Percentiles rank a stretch among this genome's conserved stretches.
These are phyloP conservation scores for Porphyrellus cyaneotinctus DNA, from an alignment of 768 basidiomycete genomes.

Conservation along the genomic window DNA sequence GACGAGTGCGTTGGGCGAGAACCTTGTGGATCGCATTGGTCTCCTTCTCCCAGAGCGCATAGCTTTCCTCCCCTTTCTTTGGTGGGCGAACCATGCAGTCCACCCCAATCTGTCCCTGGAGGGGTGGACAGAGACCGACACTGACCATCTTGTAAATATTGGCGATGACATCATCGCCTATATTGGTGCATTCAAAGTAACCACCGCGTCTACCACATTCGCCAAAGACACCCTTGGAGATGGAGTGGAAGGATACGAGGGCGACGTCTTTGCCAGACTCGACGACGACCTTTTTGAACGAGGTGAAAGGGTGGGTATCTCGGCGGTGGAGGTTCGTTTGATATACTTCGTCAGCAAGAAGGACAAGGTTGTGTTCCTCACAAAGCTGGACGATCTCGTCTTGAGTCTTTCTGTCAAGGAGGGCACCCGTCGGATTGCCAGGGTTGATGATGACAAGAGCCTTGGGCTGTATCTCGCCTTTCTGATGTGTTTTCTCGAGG, in stretches of 20 bases:
- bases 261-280: slow-evolving; percentile 58
- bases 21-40: slow-evolving; percentile 75
- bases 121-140: slow-evolving; percentile 84
- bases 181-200: slow-evolving; percentile 90
- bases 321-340: slow-evolving; percentile 83
- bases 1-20: slow-evolving; percentile 61
- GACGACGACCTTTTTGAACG: slow-evolving; percentile 88
- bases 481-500: slow-evolving; percentile 57
- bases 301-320: slow-evolving; percentile 71
- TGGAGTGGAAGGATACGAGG: slow-evolving; percentile 94
- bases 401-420: slow-evolving; percentile 72
- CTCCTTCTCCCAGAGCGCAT: slow-evolving; percentile 78
- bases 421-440: slow-evolving; percentile 92
- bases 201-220: slow-evolving; percentile 98
- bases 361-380: slow-evolving; percentile 77
- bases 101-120: slow-evolving; percentile 89
- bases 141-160: slow-evolving; percentile 96
- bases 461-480: slow-evolving; percentile 58
- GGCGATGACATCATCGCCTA: slow-evolving; percentile 71
- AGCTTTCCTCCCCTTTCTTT: slow-evolving; percentile 66
- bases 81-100: slow-evolving; percentile 95
- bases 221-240: slow-evolving; percentile 93
- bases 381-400: slow-evolving; percentile 75
- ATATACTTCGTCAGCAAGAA: slow-evolving; percentile 99
- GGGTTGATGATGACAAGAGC: slow-evolving; percentile 98